Percentiles rank a stretch among this genome's conserved stretches.
Evolutionary conservation across 179 eudicot genomes (phyloP).

Genomic region (Vitellaria paradoxa): DNA sequence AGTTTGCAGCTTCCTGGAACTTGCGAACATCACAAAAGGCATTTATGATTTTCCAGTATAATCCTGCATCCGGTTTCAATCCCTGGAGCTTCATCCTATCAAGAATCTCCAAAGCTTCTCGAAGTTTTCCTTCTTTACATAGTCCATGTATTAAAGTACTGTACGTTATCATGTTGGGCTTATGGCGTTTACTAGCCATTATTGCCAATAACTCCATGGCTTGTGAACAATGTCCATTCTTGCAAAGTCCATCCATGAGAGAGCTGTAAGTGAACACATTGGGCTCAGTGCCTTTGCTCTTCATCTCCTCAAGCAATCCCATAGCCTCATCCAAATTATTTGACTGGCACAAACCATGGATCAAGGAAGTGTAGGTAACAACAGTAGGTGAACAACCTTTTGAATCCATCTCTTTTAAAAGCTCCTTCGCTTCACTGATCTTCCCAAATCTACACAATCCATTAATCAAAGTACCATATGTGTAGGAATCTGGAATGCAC

Average conservation of each 20-base stretch:
- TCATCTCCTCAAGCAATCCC: constrained; percentile 60
- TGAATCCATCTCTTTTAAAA: constrained; percentile 67
- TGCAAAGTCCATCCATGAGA: constrained; percentile 87
- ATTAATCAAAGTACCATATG: constrained; percentile 85
- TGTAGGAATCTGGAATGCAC: constrained; percentile 73
- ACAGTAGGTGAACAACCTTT: constrained; percentile 74
- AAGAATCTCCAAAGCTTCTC: constrained; percentile 59
- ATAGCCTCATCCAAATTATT: constrained; percentile 56
- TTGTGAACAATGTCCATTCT: constrained; percentile 48
- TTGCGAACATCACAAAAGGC: constrained; percentile 50
- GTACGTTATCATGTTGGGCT: constrained; percentile 78
- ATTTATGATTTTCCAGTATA: constrained; percentile 67
- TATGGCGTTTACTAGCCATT: constrained; percentile 48
- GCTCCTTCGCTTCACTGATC: constrained; percentile 56
- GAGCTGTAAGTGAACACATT: constrained; percentile 83
- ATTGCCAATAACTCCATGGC: constrained; percentile 58
- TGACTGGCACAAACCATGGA: constrained; percentile 65
- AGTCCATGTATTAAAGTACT: constrained; percentile 76
- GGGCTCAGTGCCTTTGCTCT: constrained; percentile 53
- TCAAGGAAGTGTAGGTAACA: constrained; percentile 71
- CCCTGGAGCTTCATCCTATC: constrained; percentile 94
- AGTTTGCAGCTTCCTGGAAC: constrained; percentile 79
- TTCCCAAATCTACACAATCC: constrained; percentile 74
- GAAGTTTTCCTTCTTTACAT: constrained; percentile 66
- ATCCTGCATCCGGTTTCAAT: constrained; percentile 80